Conservation (phyloP, 257 asterid species). For the Solanum chiquidenum region DNA sequence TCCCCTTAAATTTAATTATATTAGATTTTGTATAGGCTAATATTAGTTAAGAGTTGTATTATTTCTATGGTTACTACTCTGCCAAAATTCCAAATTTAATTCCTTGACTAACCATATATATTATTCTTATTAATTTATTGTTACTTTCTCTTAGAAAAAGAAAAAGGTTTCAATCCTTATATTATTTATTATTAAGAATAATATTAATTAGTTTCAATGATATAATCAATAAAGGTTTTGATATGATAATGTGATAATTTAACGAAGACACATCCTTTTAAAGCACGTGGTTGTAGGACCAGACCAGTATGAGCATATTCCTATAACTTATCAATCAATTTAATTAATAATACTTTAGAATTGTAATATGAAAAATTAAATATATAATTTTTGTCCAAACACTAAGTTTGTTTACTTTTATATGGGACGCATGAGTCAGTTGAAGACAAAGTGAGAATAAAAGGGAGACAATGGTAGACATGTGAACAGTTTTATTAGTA, state of each 20-base stretch:
- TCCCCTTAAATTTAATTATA: not conserved
- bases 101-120: not conserved
- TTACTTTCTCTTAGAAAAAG: not conserved
- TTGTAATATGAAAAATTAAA: not conserved
- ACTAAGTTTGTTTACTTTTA: not conserved
- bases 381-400: not conserved
- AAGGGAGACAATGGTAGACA: slow-evolving; percentile 6
- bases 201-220: not conserved
- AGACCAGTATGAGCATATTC: not conserved
- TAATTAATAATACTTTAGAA: not conserved
- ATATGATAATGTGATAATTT: not conserved
- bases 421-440: not conserved
- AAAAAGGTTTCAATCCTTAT: not conserved
- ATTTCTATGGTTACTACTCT: not conserved
- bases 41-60: not conserved
- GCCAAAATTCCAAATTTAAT: not conserved
- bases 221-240: not conserved
- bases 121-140: not conserved
- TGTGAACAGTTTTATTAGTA: not conserved
- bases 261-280: not conserved
- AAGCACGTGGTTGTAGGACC: slow-evolving; percentile 1
- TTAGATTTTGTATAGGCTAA: not conserved
- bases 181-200: not conserved
- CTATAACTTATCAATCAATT: not conserved
- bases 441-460: not conserved